Conservation (phyloP, 2,329 filamentous ascomycete genomes). For the Talaromyces piceae region DNA sequence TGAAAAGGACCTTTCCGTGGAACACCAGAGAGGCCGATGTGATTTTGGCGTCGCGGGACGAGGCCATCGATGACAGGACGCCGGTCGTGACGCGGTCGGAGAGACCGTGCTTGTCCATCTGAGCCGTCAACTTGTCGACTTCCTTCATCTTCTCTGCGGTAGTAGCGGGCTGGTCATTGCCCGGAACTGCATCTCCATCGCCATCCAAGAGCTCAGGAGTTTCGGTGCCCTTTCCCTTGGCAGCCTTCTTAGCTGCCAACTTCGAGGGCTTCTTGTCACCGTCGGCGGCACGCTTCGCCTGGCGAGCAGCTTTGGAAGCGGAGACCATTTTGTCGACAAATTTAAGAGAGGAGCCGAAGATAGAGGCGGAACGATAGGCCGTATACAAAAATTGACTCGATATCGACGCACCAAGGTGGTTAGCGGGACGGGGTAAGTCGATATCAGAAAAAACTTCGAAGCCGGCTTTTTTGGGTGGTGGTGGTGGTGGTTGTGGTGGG, state of each 20-base stretch:
- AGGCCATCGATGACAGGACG: slow-evolving; percentile 76
- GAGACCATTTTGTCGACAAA: slow-evolving; percentile 50
- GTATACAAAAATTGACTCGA: slow-evolving; percentile 18
- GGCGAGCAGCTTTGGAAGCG: slow-evolving; percentile 60
- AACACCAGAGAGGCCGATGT: slow-evolving; percentile 89
- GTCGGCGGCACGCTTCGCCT: slow-evolving; percentile 59
- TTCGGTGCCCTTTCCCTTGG: slow-evolving; percentile 55
- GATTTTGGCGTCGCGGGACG: slow-evolving; percentile 95
- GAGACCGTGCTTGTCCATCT: slow-evolving; percentile 93
- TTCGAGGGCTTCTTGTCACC: slow-evolving; percentile 71
- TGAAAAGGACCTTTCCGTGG: slow-evolving; percentile 94
- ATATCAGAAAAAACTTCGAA: slow-evolving; percentile 16
- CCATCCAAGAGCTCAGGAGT: slow-evolving; percentile 53
- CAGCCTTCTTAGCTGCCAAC: slow-evolving; percentile 56
- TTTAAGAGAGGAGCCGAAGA: slow-evolving; percentile 13
- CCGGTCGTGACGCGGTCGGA: slow-evolving; percentile 98
- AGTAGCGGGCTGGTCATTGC: slow-evolving; percentile 60
- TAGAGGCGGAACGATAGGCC: slow-evolving; percentile 13
- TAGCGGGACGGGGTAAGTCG: slow-evolving; percentile 20
- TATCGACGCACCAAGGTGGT: not conserved
- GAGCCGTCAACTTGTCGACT: slow-evolving; percentile 78
- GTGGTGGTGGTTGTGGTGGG: slow-evolving; percentile 1
- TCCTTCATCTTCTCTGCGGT: slow-evolving; percentile 66
- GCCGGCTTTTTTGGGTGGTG: slow-evolving; percentile 4
- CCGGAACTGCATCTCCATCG: slow-evolving; percentile 48